Evolutionary conservation across 768 basidiomycete genomes (phyloP).

Genomic region (Obba rivulosa): DNA sequence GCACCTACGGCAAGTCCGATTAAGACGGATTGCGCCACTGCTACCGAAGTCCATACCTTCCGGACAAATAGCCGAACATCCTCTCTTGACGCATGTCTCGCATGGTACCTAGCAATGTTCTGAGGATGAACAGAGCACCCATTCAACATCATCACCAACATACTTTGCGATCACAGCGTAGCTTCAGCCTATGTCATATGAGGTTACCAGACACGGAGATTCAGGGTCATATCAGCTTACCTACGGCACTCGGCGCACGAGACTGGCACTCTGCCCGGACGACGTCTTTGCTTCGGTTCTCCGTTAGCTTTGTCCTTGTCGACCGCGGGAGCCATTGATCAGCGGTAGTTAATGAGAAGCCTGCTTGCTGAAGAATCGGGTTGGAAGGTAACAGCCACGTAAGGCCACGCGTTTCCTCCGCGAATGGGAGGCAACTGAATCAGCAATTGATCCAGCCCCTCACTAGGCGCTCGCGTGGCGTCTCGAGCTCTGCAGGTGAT

Average conservation of each 20-base stretch:
- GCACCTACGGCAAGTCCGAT: constrained; percentile 32
- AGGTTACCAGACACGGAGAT: background rate
- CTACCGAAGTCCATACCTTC: constrained; percentile 41
- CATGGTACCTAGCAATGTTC: constrained; percentile 54
- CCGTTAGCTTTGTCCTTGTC: constrained; percentile 12
- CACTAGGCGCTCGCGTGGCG: too few relatives aligned
- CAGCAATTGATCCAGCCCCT: too few relatives aligned
- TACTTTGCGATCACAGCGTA: constrained; percentile 30
- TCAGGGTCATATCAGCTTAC: constrained; percentile 14
- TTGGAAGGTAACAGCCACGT: too few relatives aligned
- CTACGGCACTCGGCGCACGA: constrained; percentile 32
- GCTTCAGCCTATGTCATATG: constrained; percentile 21
- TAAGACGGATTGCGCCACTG: background rate
- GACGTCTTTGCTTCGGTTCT: constrained; percentile 33
- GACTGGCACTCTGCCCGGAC: constrained; percentile 43
- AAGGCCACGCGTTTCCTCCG: too few relatives aligned
- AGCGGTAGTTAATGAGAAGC: too few relatives aligned
- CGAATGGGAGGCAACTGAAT: too few relatives aligned
- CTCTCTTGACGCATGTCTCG: constrained; percentile 71
- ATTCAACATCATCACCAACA: background rate
- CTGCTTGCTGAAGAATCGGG: too few relatives aligned
- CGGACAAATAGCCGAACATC: constrained; percentile 74
- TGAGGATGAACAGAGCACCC: background rate
- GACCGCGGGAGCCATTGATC: constrained; percentile 2
- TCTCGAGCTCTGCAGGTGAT: too few relatives aligned